Conservation (phyloP, 148 eudicot species). For the Cornus suecica region DNA sequence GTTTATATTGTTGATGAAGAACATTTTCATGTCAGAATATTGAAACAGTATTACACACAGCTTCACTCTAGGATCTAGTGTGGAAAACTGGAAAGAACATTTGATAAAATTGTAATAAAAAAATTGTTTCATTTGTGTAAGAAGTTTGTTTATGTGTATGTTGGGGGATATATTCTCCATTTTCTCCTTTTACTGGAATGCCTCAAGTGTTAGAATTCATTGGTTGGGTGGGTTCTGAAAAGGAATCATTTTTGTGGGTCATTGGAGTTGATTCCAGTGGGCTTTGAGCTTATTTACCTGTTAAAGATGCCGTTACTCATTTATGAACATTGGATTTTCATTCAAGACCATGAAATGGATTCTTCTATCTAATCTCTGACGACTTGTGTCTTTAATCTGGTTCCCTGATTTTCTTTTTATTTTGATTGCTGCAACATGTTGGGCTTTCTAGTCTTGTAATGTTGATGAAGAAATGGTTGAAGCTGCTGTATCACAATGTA, state of each 20-base stretch:
- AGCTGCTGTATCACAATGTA: conserved; percentile 67
- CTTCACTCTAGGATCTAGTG: not conserved
- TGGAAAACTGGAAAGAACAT: not conserved
- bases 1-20: too few relatives aligned
- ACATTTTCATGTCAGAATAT: not conserved
- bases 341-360: not conserved
- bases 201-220: not conserved
- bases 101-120: too few relatives aligned
- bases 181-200: not conserved
- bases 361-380: not conserved
- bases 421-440: conserved; percentile 2
- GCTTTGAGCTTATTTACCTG: not conserved
- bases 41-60: not conserved
- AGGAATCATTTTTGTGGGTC: not conserved
- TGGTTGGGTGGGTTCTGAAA: not conserved
- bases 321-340: not conserved
- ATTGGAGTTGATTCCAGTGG: too few relatives aligned
- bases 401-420: not conserved
- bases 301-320: not conserved
- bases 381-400: not conserved
- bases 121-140: not conserved
- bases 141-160: not conserved
- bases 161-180: too few relatives aligned
- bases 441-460: conserved; percentile 61
- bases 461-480: conserved; percentile 70